These are phyloP conservation scores for Domatiomyces globalis DNA, from an alignment of 2,329 filamentous ascomycete species.

Conservation along the genomic window DNA sequence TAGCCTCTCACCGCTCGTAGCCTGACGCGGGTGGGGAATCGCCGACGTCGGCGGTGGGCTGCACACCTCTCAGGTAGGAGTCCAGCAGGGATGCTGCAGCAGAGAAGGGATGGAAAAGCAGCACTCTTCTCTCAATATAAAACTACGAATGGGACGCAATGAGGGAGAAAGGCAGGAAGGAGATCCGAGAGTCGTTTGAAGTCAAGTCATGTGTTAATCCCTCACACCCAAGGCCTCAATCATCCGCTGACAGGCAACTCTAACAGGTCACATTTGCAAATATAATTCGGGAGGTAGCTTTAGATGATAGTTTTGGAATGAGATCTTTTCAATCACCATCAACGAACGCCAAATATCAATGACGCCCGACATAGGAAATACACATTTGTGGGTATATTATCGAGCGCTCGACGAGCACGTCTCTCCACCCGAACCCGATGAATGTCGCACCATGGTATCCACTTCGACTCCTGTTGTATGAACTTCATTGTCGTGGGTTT, in stretches of 20 bases:
- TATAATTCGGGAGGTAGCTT: too few species aligned
- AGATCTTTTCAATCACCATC: not conserved
- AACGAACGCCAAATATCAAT: not conserved
- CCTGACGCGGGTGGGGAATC: not conserved
- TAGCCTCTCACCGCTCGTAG: not conserved
- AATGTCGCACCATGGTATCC: not conserved
- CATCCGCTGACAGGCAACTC: not conserved
- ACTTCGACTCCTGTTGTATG: not conserved
- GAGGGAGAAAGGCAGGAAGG: not conserved
- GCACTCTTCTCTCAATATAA: not conserved
- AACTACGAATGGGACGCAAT: not conserved
- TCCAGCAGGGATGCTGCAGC: not conserved
- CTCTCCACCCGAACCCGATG: too few species aligned
- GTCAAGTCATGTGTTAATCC: not conserved
- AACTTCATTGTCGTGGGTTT: not conserved
- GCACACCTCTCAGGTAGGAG: not conserved
- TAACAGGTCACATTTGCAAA: too few species aligned
- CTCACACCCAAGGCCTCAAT: not conserved
- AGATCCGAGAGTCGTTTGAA: not conserved
- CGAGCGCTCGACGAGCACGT: not conserved
- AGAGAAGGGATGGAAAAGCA: not conserved
- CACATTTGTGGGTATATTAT: not conserved
- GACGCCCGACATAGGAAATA: not conserved
- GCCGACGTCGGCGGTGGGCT: not conserved
- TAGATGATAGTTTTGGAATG: too few species aligned